phyloP scores from a whole-genome alignment of 495 filamentous ascomycete genomes.

The Xylaria venustula region DNA sequence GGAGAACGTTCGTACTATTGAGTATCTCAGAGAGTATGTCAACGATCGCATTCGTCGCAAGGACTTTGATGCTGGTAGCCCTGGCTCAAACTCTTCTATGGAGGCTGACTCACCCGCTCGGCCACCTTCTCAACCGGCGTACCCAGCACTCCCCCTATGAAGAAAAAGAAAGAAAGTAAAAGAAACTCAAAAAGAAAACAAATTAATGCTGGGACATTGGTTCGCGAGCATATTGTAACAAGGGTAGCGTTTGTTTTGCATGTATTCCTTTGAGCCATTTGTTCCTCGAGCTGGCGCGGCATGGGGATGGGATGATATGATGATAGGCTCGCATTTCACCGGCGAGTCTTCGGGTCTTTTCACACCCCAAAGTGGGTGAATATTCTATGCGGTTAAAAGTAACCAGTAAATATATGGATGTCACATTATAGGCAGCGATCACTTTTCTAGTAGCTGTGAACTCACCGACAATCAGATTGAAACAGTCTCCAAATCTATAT shows the following conservation, averaged over 20 bases:
- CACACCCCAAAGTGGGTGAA: too few relatives aligned
- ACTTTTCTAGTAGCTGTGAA: background rate
- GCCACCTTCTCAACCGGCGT: constrained; percentile 30
- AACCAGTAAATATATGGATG: too few relatives aligned
- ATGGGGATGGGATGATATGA: background rate
- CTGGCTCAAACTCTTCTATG: constrained; percentile 25
- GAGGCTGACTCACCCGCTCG: constrained; percentile 29
- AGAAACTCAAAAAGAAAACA: too few relatives aligned
- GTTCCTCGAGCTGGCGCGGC: background rate
- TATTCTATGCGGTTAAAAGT: too few relatives aligned
- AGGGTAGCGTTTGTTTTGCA: background rate
- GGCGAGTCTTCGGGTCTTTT: too few relatives aligned
- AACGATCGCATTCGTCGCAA: constrained; percentile 60
- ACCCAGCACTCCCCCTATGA: constrained; percentile 24
- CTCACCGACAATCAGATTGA: background rate
- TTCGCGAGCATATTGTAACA: background rate
- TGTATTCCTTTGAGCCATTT: background rate
- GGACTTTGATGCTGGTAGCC: constrained; percentile 55
- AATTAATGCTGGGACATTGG: background rate
- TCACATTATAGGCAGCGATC: background rate
- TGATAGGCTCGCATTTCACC: background rate
- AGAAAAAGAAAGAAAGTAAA: too few relatives aligned
- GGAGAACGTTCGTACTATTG: constrained; percentile 77
- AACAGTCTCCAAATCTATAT: too few relatives aligned
- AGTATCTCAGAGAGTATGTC: constrained; percentile 69